Evolutionary conservation across 352 stramenopile genomes (phyloP).

Genomic region (Phytopythium delawarense): DNA sequence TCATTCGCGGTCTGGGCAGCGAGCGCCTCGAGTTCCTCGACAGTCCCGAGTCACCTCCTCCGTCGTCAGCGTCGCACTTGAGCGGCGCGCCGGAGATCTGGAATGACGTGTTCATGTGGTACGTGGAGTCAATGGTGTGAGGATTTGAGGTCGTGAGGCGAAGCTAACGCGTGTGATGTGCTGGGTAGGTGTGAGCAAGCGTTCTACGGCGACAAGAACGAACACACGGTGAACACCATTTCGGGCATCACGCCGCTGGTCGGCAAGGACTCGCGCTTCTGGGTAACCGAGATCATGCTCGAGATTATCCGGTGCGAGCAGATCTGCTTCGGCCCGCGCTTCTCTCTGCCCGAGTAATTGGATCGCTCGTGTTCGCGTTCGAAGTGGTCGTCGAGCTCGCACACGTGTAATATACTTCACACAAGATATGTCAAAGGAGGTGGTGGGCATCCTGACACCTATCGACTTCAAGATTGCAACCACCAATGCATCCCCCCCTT

Average conservation of each 20-base stretch:
- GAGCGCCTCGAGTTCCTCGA: conserved; percentile 8
- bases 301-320: conserved; percentile 3
- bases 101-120: conserved; percentile 6
- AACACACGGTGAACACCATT: background rate
- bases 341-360: background rate
- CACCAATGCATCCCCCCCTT: too few relatives aligned
- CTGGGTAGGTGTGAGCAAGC: conserved; percentile 1
- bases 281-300: conserved; percentile 6
- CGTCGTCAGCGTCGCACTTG: background rate
- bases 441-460: too few relatives aligned
- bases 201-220: conserved; percentile 1
- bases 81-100: background rate
- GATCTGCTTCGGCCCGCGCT: background rate
- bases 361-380: too few relatives aligned
- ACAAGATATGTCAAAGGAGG: too few relatives aligned
- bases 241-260: conserved; percentile 5
- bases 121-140: background rate
- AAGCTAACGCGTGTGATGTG: too few relatives aligned
- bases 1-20: conserved; percentile 2
- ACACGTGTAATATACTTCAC: too few relatives aligned
- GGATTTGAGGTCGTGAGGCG: background rate
- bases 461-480: too few relatives aligned
- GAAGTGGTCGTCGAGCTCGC: too few relatives aligned
- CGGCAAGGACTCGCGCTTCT: conserved; percentile 5
- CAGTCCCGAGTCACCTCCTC: background rate